Conservation (phyloP, 495 filamentous ascomycete species). For the Neurospora cerealis region DNA sequence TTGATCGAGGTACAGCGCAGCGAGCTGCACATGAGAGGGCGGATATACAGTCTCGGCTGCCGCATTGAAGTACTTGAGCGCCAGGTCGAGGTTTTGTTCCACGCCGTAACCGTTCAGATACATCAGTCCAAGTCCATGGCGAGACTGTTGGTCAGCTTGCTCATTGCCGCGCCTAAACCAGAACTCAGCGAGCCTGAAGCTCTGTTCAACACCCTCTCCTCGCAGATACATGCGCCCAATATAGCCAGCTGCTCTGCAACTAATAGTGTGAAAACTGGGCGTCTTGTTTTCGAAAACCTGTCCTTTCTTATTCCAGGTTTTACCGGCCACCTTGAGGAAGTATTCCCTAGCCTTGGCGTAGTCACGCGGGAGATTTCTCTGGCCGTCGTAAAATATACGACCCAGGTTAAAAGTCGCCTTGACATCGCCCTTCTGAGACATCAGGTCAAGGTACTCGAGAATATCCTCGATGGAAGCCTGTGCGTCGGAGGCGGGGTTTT, state of each 20-base stretch:
- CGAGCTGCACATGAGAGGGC: conserved; percentile 73
- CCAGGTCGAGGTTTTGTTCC: conserved; percentile 58
- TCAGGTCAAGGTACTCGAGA: conserved; percentile 85
- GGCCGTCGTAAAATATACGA: conserved; percentile 83
- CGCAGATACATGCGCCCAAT: conserved; percentile 89
- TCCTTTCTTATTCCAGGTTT: conserved; percentile 67
- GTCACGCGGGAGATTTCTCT: conserved; percentile 62
- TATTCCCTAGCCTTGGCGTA: conserved; percentile 66
- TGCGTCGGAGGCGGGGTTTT: conserved; percentile 56
- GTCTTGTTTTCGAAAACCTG: conserved; percentile 35
- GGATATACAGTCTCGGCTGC: conserved; percentile 79
- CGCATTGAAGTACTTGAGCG: conserved; percentile 70
- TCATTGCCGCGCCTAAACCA: conserved; percentile 83
- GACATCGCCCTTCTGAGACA: conserved; percentile 88
- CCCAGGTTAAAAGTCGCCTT: conserved; percentile 86
- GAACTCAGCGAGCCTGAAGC: conserved; percentile 57
- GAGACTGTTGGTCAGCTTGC: conserved; percentile 75
- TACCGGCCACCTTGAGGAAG: conserved; percentile 70
- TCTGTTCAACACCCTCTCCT: conserved; percentile 80
- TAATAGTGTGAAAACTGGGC: conserved; percentile 62
- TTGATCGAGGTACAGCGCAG: conserved; percentile 83
- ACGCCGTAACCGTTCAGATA: conserved; percentile 79
- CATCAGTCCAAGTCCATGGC: conserved; percentile 80
- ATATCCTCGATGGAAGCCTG: conserved; percentile 86
- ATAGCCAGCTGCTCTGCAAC: conserved; percentile 82